Conservation (phyloP, 805 yeast genomes). For the Metschnikowia drakensbergensis region DNA sequence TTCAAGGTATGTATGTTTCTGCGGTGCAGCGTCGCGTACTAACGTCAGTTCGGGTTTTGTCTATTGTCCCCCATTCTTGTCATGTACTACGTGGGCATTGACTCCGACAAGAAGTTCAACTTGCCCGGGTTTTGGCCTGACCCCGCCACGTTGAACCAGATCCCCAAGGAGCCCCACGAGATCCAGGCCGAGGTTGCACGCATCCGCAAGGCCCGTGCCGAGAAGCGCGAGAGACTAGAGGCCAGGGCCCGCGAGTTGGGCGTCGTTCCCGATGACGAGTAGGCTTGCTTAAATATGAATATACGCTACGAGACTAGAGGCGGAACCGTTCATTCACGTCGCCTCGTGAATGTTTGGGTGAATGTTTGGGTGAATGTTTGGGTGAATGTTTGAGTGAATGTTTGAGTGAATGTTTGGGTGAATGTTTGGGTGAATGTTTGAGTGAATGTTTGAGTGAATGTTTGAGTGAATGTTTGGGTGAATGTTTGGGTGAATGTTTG, state of each 20-base stretch:
- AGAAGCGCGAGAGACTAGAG: slow-evolving; percentile 69
- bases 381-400: no score
- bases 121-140: slow-evolving; percentile 97
- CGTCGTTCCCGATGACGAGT: slow-evolving; percentile 39
- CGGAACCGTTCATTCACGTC: no score
- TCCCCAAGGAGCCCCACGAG: slow-evolving; percentile 91
- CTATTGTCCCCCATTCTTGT: slow-evolving; percentile 82
- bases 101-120: slow-evolving; percentile 83
- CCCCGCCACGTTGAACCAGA: slow-evolving; percentile 83
- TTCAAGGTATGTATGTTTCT: slow-evolving; percentile 32
- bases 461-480: no score
- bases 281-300: not conserved
- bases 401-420: no score
- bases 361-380: no score
- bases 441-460: no score
- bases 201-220: slow-evolving; percentile 70
- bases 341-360: no score
- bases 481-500: no score
- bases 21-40: not conserved
- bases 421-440: no score
- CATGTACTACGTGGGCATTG: slow-evolving; percentile 90
- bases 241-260: slow-evolving; percentile 68
- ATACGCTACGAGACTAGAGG: no score
- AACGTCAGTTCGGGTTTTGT: slow-evolving; percentile 67
- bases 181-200: slow-evolving; percentile 89